phyloP scores from a whole-genome alignment of 352 stramenopile species.

The Pythium rhizo-oryzae region DNA sequence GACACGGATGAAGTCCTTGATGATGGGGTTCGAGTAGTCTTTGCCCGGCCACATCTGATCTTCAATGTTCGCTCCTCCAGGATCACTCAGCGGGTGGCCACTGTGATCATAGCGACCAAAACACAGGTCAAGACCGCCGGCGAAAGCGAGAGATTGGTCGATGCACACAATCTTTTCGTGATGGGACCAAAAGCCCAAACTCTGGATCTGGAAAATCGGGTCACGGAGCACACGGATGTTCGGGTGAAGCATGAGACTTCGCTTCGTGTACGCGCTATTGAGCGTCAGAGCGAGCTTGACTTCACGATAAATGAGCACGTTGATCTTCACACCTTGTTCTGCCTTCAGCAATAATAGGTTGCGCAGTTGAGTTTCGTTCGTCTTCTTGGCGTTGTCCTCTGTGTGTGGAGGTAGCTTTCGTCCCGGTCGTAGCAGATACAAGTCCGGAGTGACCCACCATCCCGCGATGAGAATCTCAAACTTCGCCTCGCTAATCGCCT shows the following conservation, averaged over 20 bases:
- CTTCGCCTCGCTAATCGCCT: slow-evolving; percentile 84
- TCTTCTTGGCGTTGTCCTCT: slow-evolving; percentile 41
- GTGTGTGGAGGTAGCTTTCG: slow-evolving; percentile 55
- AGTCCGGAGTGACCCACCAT: slow-evolving; percentile 89
- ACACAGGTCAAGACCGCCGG: slow-evolving; percentile 87
- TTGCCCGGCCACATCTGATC: slow-evolving; percentile 79
- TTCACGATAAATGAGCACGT: slow-evolving; percentile 92
- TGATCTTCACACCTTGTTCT: slow-evolving; percentile 84
- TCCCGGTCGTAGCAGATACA: slow-evolving; percentile 76
- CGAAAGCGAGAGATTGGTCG: slow-evolving; percentile 84
- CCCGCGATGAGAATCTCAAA: slow-evolving; percentile 91
- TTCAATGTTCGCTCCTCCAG: slow-evolving; percentile 48
- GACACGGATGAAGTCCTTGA: slow-evolving; percentile 89
- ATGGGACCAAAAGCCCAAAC: slow-evolving; percentile 91
- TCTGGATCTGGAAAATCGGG: slow-evolving; percentile 91
- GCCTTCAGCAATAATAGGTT: slow-evolving; percentile 83
- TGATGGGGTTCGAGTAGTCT: slow-evolving; percentile 90
- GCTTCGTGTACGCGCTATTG: slow-evolving; percentile 87
- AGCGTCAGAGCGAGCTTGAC: slow-evolving; percentile 85
- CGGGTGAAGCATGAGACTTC: slow-evolving; percentile 70
- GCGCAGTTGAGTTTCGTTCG: slow-evolving; percentile 73
- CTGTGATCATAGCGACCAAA: slow-evolving; percentile 89
- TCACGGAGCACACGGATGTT: slow-evolving; percentile 92
- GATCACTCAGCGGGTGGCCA: slow-evolving; percentile 74
- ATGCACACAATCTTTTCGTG: slow-evolving; percentile 94